Evolutionary conservation across 331 rosid genomes (phyloP).

Genomic region (Pyrus hybrid): DNA sequence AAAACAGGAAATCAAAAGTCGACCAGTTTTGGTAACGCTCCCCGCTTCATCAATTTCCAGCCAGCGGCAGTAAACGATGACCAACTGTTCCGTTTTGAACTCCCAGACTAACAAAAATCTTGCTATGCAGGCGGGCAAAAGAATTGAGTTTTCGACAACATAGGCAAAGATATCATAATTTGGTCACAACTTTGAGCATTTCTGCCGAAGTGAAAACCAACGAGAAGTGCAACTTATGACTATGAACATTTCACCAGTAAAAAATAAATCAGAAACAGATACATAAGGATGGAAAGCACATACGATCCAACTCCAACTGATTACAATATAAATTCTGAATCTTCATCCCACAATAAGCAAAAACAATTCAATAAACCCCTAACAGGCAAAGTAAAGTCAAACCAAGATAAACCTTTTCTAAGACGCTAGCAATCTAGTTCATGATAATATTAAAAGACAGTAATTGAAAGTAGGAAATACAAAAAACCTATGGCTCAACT

Average conservation of each 20-base stretch:
- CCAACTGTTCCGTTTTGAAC: neutral
- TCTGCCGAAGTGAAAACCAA: neutral
- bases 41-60: too few species aligned
- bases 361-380: neutral
- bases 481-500: conserved; percentile 26
- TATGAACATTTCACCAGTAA: neutral
- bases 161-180: neutral
- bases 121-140: neutral
- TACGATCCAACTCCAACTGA: neutral
- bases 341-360: neutral
- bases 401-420: neutral
- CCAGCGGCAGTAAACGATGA: neutral
- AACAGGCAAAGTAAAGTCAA: neutral
- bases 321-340: neutral
- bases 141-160: neutral
- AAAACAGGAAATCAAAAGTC: neutral
- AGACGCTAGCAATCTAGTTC: conserved; percentile 3
- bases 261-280: neutral
- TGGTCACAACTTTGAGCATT: neutral
- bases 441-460: neutral
- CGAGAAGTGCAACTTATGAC: neutral
- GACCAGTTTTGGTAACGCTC: neutral
- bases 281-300: neutral
- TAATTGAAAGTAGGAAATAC: neutral
- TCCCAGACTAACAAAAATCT: neutral